Conservation (phyloP, 495 filamentous ascomycete species). For the Apodospora peruviana region DNA sequence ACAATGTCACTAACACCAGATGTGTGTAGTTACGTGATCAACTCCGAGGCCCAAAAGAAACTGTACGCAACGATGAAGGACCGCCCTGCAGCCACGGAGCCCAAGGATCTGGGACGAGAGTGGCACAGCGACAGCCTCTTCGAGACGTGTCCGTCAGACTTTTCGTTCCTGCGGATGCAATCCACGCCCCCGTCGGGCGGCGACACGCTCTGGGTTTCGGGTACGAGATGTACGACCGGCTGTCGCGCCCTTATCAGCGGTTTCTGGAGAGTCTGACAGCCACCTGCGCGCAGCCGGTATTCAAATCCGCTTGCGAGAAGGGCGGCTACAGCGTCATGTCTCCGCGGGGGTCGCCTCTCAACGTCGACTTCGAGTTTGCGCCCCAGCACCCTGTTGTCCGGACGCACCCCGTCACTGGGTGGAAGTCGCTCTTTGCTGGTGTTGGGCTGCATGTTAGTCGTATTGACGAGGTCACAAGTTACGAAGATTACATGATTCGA, state of each 20-base stretch:
- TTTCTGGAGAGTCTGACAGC: slow-evolving; percentile 36
- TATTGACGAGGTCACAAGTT: slow-evolving; percentile 31
- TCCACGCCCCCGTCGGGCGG: slow-evolving; percentile 34
- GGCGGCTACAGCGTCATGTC: slow-evolving; percentile 35
- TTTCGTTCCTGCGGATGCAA: slow-evolving; percentile 36
- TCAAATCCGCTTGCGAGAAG: slow-evolving; percentile 27
- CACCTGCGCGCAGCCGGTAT: slow-evolving; percentile 38
- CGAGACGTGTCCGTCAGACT: slow-evolving; percentile 36
- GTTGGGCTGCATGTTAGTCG: slow-evolving; percentile 36
- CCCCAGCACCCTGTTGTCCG: slow-evolving; percentile 14
- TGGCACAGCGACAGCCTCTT: slow-evolving; percentile 41
- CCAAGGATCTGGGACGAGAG: slow-evolving; percentile 33
- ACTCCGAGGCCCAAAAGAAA: slow-evolving; percentile 39
- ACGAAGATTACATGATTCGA: slow-evolving; percentile 35
- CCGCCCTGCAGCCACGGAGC: slow-evolving; percentile 22
- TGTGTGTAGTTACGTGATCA: slow-evolving; percentile 46
- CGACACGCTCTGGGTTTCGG: slow-evolving; percentile 40
- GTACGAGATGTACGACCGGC: slow-evolving; percentile 38
- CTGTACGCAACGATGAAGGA: slow-evolving; percentile 38
- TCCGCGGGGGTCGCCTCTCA: slow-evolving; percentile 35
- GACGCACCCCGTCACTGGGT: neutral
- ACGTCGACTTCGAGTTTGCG: slow-evolving; percentile 31
- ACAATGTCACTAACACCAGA: too few relatives aligned
- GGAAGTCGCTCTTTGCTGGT: slow-evolving; percentile 33
- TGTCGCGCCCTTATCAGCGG: slow-evolving; percentile 29